A percentile compares a stretch with the other conserved stretches of the same genome.
phyloP scores from a whole-genome alignment of 2,329 filamentous ascomycete genomes.

The Emmonsia crescens region DNA sequence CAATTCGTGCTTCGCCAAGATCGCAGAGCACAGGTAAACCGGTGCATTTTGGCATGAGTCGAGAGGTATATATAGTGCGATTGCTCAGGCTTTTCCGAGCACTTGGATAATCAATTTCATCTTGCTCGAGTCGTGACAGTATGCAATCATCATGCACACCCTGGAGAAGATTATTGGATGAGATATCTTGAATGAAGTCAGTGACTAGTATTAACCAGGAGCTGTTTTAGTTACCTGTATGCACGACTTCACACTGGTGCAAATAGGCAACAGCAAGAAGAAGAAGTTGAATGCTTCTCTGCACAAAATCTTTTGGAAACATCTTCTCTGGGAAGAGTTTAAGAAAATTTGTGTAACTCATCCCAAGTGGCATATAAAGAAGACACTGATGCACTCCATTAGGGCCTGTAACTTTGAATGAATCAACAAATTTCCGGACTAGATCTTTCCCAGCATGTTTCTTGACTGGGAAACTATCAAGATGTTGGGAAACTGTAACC shows the following conservation, averaged over 20 bases:
- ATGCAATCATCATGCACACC: conserved; percentile 17
- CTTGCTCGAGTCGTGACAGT: conserved; percentile 15
- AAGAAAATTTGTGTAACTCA: conserved; percentile 8
- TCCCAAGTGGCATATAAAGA: conserved; percentile 15
- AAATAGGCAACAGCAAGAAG: conserved; percentile 3
- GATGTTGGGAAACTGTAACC: conserved; percentile 14
- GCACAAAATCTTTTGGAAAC: conserved; percentile 5
- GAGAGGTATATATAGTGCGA: conserved; percentile 11
- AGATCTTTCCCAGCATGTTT: conserved; percentile 12
- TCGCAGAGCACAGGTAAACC: conserved; percentile 12
- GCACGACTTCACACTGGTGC: conserved; percentile 8
- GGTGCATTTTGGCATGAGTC: background rate
- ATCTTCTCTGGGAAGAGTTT: conserved; percentile 4
- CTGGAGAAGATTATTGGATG: conserved; percentile 19
- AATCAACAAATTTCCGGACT: conserved; percentile 17
- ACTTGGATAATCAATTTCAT: conserved; percentile 8
- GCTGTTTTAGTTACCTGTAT: conserved; percentile 12
- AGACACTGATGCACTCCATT: conserved; percentile 15
- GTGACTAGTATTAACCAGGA: background rate
- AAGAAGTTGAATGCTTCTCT: conserved; percentile 4
- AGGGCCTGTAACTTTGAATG: conserved; percentile 18
- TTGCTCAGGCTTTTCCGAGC: conserved; percentile 9
- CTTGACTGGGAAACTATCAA: conserved; percentile 11
- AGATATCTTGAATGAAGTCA: conserved; percentile 16
- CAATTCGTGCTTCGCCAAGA: conserved; percentile 12